A percentile compares a stretch with the other conserved stretches of the same genome.
Conservation (phyloP, 495 filamentous ascomycete genomes). For the Achaetomiella virescens region DNA sequence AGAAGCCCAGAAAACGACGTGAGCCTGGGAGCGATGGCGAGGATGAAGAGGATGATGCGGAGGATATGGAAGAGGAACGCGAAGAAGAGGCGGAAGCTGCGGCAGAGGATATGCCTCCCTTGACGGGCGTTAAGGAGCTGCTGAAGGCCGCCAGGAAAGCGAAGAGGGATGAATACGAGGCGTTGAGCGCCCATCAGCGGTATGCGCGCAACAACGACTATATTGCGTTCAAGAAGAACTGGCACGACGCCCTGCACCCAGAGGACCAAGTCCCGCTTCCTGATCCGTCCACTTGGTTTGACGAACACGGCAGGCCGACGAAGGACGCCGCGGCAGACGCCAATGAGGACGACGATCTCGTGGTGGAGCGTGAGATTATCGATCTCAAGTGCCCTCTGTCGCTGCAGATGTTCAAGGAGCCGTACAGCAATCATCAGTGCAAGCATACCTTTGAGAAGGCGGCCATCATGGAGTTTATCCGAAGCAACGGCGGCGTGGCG, state of each 20-base stretch:
- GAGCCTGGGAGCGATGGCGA: constrained; percentile 15
- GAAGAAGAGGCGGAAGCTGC: constrained; percentile 28
- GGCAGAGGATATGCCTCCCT: constrained; percentile 13
- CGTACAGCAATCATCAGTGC: constrained; percentile 69
- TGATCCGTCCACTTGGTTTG: constrained; percentile 68
- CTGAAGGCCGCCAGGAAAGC: constrained; percentile 32
- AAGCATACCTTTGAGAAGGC: constrained; percentile 74
- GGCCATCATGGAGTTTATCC: constrained; percentile 63
- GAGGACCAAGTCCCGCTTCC: constrained; percentile 60
- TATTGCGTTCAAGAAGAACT: constrained; percentile 64
- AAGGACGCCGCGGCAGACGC: constrained; percentile 30
- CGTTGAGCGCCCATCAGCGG: constrained; percentile 36
- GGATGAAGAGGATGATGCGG: constrained; percentile 34
- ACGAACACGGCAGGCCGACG: constrained; percentile 41
- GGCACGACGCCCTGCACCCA: constrained; percentile 69
- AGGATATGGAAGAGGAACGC: constrained; percentile 37
- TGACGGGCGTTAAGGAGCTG: constrained; percentile 27
- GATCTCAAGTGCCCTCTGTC: constrained; percentile 80
- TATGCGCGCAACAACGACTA: constrained; percentile 79
- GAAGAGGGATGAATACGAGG: constrained; percentile 33
- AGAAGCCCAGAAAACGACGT: constrained; percentile 14
- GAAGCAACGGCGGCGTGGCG: constrained; percentile 25
- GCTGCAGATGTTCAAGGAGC: constrained; percentile 62
- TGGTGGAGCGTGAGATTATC: constrained; percentile 60
- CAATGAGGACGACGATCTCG: constrained; percentile 64